Base-by-base conservation (phyloP, 2,329 filamentous ascomycete species). In the Pezicula neosporulosa region DNA sequence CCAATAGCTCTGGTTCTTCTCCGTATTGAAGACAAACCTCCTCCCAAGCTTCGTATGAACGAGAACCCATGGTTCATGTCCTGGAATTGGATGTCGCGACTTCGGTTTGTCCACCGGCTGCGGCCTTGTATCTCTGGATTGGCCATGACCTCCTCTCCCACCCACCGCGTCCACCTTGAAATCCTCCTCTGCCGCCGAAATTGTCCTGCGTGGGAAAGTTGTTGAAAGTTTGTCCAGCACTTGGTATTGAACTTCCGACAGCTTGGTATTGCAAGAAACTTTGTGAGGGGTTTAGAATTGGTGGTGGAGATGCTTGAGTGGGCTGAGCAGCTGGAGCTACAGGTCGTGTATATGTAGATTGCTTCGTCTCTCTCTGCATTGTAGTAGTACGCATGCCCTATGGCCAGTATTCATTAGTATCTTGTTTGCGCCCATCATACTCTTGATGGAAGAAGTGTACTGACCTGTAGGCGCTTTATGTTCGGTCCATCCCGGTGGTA, bases 41-140 rank as follows among this genome's bases (percentile, higher is more conserved):
- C 94, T 80, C 19, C 90, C 89, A 56, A 93, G 84, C 66, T 90
- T 97, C 1, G 94, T 99, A 66, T 87, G 89, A n/a, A 99, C 90
- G 3, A 99, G 75, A 0, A 96, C 72, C 94, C 94, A 99, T 15
- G 91, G 89, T 60, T 88, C 86, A 61, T 84, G 89, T 2, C 86
- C 86, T 0, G 91, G 91, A 43, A 99, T 94, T 6, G 78, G 66
- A 50, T 88, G 81, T 66, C 89, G 92, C 27, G 85, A 85, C 69
- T 87, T 90, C 3, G 94, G 94, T 57, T 87, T 86, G 67, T 97
- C 94, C 43, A 79, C 70, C 0, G 85, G 88, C 56, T 89, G 85
- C 30, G 83, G 82, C 53, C 85, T 59, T 35, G 55, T 51, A 41
- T 61, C 58, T 51, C 60, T 56, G 4, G 57, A 76, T 44, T 81